These are phyloP conservation scores for Hura crepitans DNA, from an alignment of 441 rosid genomes.

Conservation along the genomic window DNA sequence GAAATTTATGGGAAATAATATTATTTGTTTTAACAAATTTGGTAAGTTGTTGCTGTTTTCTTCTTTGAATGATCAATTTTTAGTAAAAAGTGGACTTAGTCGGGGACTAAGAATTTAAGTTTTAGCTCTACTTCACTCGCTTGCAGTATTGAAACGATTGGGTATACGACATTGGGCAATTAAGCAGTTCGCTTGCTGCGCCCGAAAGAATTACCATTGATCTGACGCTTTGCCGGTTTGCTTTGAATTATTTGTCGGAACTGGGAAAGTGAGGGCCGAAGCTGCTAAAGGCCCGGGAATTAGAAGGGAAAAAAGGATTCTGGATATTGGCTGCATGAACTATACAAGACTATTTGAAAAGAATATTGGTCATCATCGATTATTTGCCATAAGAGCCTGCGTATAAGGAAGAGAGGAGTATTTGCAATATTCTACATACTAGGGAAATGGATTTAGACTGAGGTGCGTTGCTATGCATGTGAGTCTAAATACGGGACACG, in stretches of 20 bases:
- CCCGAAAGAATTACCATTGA: background rate
- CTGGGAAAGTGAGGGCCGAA: background rate
- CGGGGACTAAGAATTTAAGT: background rate
- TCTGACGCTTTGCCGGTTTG: background rate
- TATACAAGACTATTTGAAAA: background rate
- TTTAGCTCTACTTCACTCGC: conserved; percentile 9
- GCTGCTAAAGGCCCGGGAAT: background rate
- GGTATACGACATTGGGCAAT: background rate
- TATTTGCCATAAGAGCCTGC: background rate
- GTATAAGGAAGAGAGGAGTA: background rate
- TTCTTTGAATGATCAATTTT: no score
- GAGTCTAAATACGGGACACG: background rate
- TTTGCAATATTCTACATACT: background rate
- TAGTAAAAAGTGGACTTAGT: no score
- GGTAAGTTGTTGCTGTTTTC: background rate
- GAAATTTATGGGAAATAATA: background rate
- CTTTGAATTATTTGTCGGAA: background rate
- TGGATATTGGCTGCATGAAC: background rate
- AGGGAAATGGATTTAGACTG: background rate
- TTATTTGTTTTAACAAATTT: background rate
- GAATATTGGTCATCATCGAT: background rate
- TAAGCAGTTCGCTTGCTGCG: background rate
- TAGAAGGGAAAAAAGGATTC: background rate
- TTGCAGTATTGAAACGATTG: background rate
- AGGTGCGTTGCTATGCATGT: background rate